phyloP scores from a whole-genome alignment of 148 eudicot species.

The Camellia japonica region DNA sequence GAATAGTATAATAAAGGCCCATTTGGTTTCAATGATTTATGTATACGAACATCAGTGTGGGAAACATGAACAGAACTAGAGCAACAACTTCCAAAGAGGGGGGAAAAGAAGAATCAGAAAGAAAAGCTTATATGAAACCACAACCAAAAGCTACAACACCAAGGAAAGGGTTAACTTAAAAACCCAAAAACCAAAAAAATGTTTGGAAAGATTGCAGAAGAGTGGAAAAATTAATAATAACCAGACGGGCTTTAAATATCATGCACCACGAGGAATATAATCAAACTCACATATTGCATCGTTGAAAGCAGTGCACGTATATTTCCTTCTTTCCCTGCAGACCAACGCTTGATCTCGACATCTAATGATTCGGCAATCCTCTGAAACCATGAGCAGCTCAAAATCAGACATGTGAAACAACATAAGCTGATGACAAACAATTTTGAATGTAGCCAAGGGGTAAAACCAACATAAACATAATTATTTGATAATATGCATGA shows the following conservation, averaged over 20 bases:
- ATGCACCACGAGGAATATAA: neutral
- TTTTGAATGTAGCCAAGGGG: neutral
- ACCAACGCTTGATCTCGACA: slow-evolving; percentile 67
- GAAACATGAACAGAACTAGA: slow-evolving; percentile 14
- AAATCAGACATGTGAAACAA: slow-evolving; percentile 14
- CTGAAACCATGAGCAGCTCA: slow-evolving; percentile 29
- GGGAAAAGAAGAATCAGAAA: neutral
- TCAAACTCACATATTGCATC: slow-evolving; percentile 60
- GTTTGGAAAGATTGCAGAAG: neutral
- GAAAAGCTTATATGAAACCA: neutral
- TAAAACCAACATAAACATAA: neutral
- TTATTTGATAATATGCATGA: neutral
- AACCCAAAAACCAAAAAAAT: neutral
- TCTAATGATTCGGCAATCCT: slow-evolving; percentile 60
- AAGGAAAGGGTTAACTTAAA: slow-evolving; percentile 1
- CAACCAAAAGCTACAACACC: neutral
- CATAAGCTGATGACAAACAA: neutral
- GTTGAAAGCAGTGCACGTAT: slow-evolving; percentile 72
- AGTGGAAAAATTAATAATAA: neutral
- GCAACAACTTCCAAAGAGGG: slow-evolving; percentile 1
- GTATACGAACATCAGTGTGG: neutral
- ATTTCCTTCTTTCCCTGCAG: slow-evolving; percentile 74
- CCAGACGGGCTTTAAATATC: neutral
- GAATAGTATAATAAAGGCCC: neutral
- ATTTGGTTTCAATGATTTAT: neutral